A percentile compares a stretch with the other conserved stretches of the same genome.
phyloP scores from a whole-genome alignment of 345 rosid species.

The Limnanthes douglasii region DNA sequence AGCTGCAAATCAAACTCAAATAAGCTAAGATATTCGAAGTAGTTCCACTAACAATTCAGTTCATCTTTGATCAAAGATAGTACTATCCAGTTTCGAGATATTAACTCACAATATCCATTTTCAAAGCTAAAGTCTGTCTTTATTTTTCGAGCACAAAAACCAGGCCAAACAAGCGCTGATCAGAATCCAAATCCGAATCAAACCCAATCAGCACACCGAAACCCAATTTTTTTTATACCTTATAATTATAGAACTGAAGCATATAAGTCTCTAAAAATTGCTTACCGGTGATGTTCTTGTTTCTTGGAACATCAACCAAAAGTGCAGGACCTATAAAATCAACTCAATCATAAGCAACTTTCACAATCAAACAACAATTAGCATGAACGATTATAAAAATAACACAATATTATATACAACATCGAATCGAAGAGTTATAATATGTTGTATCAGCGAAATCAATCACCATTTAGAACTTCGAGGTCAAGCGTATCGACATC shows the following conservation, averaged over 20 bases:
- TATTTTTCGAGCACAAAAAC: not conserved
- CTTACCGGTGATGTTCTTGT: constrained; percentile 42
- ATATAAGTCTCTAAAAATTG: not conserved
- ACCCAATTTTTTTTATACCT: too few species aligned
- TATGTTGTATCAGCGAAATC: too few species aligned
- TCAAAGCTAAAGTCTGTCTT: not conserved
- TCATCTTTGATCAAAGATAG: too few species aligned
- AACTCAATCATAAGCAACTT: not conserved
- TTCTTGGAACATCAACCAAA: constrained; percentile 42
- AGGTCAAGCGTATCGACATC: constrained; percentile 87
- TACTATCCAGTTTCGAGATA: too few species aligned
- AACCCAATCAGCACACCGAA: not conserved
- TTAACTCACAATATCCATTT: too few species aligned
- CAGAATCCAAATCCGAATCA: not conserved
- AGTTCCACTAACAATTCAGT: too few species aligned
- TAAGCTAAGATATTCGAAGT: not conserved
- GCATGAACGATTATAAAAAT: too few species aligned
- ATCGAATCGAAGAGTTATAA: not conserved
- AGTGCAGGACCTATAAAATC: constrained; percentile 32
- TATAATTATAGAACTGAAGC: too few species aligned
- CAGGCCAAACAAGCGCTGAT: not conserved
- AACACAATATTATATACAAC: too few species aligned
- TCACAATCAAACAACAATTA: not conserved
- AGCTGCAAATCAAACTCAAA: constrained; percentile 19
- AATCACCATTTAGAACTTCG: constrained; percentile 51